Evolutionary conservation across 129 eudicot genomes (phyloP), one percentile per base, ranked within the genome.

Genomic region (Calendula officinalis): DNA sequence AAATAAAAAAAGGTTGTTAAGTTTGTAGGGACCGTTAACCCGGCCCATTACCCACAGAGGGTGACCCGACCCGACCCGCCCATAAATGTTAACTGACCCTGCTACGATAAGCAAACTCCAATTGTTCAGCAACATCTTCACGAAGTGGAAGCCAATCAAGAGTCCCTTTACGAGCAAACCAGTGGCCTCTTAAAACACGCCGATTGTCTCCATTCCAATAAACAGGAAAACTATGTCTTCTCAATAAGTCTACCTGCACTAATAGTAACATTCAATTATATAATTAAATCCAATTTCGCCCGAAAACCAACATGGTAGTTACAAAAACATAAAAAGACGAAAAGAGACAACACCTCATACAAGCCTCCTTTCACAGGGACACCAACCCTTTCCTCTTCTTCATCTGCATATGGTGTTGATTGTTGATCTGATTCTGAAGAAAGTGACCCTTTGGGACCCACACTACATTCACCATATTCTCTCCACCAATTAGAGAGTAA

Each of bases 351-450:
- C 66, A 87, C 98, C 99, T 94, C 99, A 78, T 94, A 88, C 62
- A 94, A 73, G 52, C 99, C 99, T 66, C 99, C 99, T 80, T 94
- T 94, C 41, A 94, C 99, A 58, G 99, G 96, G 50, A 94, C 99
- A 52, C 99, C 99, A 56, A 94, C 95, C 78, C 99, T 81, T 74
- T 94, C 99, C 76, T 94, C 99, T 81, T 94, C 97, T 71, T 85
- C 99, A 62, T 54, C 54, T 61, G 69, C 66, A 54, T 59, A 78
- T 30, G 75, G 71, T 56, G 76, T 40, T 64, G 81, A 56, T 69
- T 73, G 54, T 52, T 63, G 66, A 54, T 67, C 80, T 56, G 68
- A 60, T 65, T 65, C 69, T 22, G 79, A 69, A 54, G 78, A 60
- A 50, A 78, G 72, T 45, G 79, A 71, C 68, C 77, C 95, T 33